A percentile compares a stretch with the other conserved stretches of the same genome.
Evolutionary conservation across 1,284 basidiomycete genomes (phyloP).

Genomic region (Pseudozyma sp.): DNA sequence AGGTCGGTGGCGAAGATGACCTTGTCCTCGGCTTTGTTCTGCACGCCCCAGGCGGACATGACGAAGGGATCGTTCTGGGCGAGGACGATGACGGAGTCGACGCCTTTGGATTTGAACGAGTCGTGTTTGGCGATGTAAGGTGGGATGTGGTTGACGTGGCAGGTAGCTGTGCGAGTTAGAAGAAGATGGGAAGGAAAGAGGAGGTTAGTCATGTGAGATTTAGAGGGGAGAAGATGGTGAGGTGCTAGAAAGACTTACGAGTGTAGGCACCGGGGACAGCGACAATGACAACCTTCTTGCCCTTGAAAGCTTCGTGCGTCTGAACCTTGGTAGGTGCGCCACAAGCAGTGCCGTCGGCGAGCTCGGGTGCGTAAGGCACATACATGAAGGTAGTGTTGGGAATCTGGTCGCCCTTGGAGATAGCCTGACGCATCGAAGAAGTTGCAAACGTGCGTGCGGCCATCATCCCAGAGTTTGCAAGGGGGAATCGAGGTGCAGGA

Average conservation of each 20-base stretch:
- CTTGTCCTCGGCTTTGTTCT: slow-evolving; percentile 78
- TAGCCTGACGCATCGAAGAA: slow-evolving; percentile 27
- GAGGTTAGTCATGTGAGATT: background rate
- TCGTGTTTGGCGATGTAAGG: slow-evolving; percentile 76
- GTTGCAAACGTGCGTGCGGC: slow-evolving; percentile 13
- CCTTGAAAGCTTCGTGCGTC: slow-evolving; percentile 77
- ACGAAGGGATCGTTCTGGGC: slow-evolving; percentile 67
- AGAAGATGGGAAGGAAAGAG: background rate
- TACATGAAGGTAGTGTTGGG: slow-evolving; percentile 76
- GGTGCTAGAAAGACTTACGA: slow-evolving; percentile 27
- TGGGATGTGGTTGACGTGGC: slow-evolving; percentile 73
- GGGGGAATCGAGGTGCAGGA: too few relatives aligned
- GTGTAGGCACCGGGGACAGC: slow-evolving; percentile 78
- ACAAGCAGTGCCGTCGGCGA: slow-evolving; percentile 73
- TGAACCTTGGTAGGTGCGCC: slow-evolving; percentile 68
- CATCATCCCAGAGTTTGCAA: too few relatives aligned
- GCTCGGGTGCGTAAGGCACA: slow-evolving; percentile 76
- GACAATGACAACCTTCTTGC: slow-evolving; percentile 84
- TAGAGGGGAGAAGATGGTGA: background rate
- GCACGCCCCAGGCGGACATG: slow-evolving; percentile 76
- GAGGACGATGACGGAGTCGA: slow-evolving; percentile 74
- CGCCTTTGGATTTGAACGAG: slow-evolving; percentile 78
- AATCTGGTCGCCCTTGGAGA: slow-evolving; percentile 74
- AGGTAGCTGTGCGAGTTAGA: slow-evolving; percentile 34
- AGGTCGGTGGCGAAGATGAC: slow-evolving; percentile 78